Evolutionary conservation across 2,329 filamentous ascomycete genomes (phyloP), one percentile per base, ranked within the genome.

Genomic region (Trichoderma aggressivum): DNA sequence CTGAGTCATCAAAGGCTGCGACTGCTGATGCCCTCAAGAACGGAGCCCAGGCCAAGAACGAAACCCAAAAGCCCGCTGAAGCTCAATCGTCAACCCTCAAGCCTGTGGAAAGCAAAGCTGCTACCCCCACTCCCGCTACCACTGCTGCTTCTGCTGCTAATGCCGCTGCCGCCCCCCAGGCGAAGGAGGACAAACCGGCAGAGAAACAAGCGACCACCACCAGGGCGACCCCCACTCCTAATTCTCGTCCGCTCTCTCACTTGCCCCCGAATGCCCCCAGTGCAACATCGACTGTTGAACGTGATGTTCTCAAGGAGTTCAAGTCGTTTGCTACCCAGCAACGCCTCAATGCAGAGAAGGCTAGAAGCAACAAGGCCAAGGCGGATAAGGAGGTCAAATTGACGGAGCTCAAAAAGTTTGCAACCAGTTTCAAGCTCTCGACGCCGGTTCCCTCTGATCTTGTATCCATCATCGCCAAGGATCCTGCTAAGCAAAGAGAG

Each of bases 331-430:
- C 89, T 24, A 85, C 81, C 28, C 84, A 85, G 72, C 85, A 90
- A 78, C 84, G 87, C 70, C 83, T 82, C 70, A 86, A 85, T 71
- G 85, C 85, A 7, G 87, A 90, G 76, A 87, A 89, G 76, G 84
- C 80, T 50, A 84, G 89, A 59, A 83, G 80, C 73, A 87, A 81
- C 75, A 91, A 90, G 79, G 86, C 86, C 11, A 89, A 87, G 78
- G 87, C 86, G 72, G 96, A 98, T 79, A 97, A 97, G 80, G 94
- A 94, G 75, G 90, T 96, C 74, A 98, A 97, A 81, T 82, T 99
- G 73, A 97, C 93, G 72, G 96, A 99, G 82, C 83, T 99, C 71
- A 97, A 96, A 85, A 97, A 95, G 78, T 99, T 99, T 81, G 94
- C 96, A 1, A 89, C 91, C 75, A 96, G 89, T 79, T 99, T 99